A percentile compares a stretch with the other conserved stretches of the same genome.
Conservation (phyloP, 225 moss, liverwort and hornwort species). For the Bryum argenteum region DNA sequence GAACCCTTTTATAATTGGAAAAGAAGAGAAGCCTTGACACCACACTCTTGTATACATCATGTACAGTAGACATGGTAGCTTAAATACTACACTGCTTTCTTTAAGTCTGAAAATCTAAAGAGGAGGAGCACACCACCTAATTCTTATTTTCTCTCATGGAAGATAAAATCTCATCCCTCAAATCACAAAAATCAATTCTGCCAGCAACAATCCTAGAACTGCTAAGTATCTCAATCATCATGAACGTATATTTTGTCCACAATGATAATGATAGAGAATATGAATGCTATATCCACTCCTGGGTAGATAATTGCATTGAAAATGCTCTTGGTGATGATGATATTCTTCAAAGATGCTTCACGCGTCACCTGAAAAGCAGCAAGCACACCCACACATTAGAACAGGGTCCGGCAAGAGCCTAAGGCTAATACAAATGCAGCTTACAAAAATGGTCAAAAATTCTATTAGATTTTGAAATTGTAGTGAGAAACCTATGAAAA, state of each 20-base stretch:
- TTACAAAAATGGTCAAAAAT: no score
- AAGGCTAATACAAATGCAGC: no score
- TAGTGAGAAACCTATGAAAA: no score
- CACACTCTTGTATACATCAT: not conserved
- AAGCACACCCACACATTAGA: not conserved
- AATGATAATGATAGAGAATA: slow-evolving; percentile 50
- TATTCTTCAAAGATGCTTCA: slow-evolving; percentile 58
- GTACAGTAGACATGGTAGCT: slow-evolving; percentile 15
- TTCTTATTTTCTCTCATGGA: not conserved
- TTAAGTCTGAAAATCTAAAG: not conserved
- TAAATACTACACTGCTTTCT: not conserved
- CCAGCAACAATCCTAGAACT: slow-evolving; percentile 8
- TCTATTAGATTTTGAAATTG: no score
- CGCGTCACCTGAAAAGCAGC: slow-evolving; percentile 36
- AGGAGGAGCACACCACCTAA: slow-evolving; percentile 8
- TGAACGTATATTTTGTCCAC: slow-evolving; percentile 59
- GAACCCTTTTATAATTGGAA: not conserved
- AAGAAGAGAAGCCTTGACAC: not conserved
- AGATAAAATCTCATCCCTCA: slow-evolving; percentile 9
- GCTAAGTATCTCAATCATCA: slow-evolving; percentile 33
- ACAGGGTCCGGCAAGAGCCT: no score
- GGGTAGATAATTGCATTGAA: slow-evolving; percentile 42
- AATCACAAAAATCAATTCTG: slow-evolving; percentile 11
- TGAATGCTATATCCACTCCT: slow-evolving; percentile 52
- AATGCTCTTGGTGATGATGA: slow-evolving; percentile 51